These are phyloP conservation scores for Lecanicillium sp. DNA, from an alignment of 2,329 filamentous ascomycete genomes.

Conservation along the genomic window DNA sequence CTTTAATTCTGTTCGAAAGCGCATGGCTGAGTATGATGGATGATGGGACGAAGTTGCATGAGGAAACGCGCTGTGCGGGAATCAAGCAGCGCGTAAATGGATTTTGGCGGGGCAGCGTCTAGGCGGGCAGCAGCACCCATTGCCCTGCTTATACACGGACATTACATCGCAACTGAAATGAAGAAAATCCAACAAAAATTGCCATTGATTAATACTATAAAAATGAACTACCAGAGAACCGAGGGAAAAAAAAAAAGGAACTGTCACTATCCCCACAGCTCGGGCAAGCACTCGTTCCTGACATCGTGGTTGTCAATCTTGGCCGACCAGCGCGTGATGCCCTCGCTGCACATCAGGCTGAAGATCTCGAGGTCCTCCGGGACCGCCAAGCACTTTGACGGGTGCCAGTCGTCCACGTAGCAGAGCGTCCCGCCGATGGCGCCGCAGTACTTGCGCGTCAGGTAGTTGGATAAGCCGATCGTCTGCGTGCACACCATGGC, in stretches of 20 bases:
- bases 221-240: no score
- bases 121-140: no score
- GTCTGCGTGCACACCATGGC: slow-evolving; percentile 1
- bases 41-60: not conserved
- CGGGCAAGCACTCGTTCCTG: not conserved
- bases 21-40: slow-evolving; percentile 42
- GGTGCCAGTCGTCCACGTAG: not conserved
- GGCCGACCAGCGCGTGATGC: not conserved
- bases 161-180: no score
- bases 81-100: not conserved
- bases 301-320: not conserved
- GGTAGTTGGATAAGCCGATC: not conserved
- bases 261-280: no score
- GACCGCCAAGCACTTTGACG: not conserved
- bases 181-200: no score
- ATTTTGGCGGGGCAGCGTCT: slow-evolving; percentile 10
- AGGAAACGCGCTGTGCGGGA: not conserved
- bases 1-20: slow-evolving; percentile 60
- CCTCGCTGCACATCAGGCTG: not conserved
- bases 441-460: not conserved
- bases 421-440: not conserved
- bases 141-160: no score
- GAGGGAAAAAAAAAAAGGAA: no score
- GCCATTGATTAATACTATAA: no score
- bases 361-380: not conserved